phyloP scores from a whole-genome alignment of 2,329 filamentous ascomycete species.

The Colletotrichum chrysophilum region DNA sequence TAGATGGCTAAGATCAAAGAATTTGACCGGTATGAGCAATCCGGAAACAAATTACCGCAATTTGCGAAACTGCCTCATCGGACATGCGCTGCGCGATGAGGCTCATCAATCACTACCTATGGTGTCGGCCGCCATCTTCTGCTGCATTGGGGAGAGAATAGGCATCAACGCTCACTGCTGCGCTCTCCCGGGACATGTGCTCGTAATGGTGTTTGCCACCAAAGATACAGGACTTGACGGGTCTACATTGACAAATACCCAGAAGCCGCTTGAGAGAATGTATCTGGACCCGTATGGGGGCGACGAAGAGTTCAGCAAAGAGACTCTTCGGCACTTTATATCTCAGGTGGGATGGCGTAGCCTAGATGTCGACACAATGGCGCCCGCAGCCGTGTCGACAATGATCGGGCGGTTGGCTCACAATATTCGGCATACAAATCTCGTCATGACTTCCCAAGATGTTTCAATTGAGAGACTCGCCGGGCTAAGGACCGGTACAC shows the following conservation, averaged over 20 bases:
- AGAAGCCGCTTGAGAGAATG: conserved; percentile 57
- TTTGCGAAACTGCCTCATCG: conserved; percentile 87
- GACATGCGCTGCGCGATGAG: conserved; percentile 75
- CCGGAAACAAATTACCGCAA: conserved; percentile 73
- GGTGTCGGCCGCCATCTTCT: conserved; percentile 87
- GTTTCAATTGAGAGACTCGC: conserved; percentile 16
- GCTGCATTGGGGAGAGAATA: conserved; percentile 75
- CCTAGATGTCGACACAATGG: conserved; percentile 58
- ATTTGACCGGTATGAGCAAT: conserved; percentile 75
- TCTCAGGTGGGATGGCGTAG: conserved; percentile 50
- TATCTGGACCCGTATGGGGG: conserved; percentile 84
- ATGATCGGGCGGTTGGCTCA: conserved; percentile 78
- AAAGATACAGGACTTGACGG: conserved; percentile 66
- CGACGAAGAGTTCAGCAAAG: conserved; percentile 67
- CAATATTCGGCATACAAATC: conserved; percentile 63
- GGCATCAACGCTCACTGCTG: conserved; percentile 80
- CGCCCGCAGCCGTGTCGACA: conserved; percentile 66
- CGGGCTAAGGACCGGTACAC: conserved; percentile 36
- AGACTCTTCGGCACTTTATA: conserved; percentile 65
- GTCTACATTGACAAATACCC: conserved; percentile 30
- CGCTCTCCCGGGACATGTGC: conserved; percentile 84
- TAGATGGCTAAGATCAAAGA: conserved; percentile 69
- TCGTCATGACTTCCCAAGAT: conserved; percentile 38
- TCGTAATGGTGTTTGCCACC: conserved; percentile 75
- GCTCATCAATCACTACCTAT: conserved; percentile 83